Conservation (phyloP, 148 eudicot species). For the Limonium bicolor region DNA sequence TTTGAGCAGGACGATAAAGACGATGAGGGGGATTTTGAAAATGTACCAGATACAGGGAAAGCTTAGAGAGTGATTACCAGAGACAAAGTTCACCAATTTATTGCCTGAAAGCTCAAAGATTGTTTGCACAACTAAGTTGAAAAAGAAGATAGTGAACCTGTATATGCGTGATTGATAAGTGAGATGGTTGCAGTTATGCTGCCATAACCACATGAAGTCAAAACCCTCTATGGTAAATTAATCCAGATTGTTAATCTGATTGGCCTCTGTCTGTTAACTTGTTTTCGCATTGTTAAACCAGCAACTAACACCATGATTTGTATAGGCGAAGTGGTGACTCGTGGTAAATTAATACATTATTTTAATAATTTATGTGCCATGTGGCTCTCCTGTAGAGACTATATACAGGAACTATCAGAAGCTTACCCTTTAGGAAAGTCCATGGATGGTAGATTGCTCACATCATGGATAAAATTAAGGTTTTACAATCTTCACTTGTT, state of each 20-base stretch:
- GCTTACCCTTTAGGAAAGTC: conserved; percentile 94
- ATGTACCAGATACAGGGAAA: conserved; percentile 93
- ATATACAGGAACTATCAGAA: conserved; percentile 90
- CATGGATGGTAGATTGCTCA: conserved; percentile 91
- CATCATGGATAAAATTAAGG: too few relatives aligned
- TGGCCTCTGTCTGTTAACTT: too few relatives aligned
- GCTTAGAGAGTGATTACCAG: conserved; percentile 91
- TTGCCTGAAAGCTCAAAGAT: conserved; percentile 77
- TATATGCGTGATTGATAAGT: conserved; percentile 69
- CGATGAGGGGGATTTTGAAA: conserved; percentile 72
- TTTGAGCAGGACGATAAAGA: conserved; percentile 74
- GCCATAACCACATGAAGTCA: not conserved
- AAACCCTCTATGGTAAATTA: too few relatives aligned
- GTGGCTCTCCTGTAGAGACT: conserved; percentile 38
- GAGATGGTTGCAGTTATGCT: conserved; percentile 81
- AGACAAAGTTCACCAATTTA: conserved; percentile 93
- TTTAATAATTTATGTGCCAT: conserved; percentile 1
- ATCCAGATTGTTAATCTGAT: not conserved
- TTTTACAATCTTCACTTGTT: too few relatives aligned
- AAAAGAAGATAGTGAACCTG: conserved; percentile 44
- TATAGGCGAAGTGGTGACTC: conserved; percentile 93
- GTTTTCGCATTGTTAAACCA: not conserved
- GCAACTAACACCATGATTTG: conserved; percentile 96
- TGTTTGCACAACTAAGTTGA: conserved; percentile 61
- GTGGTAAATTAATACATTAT: conserved; percentile 18